phyloP scores from a whole-genome alignment of 1,284 basidiomycete species.

The Puccinia novopanici region DNA sequence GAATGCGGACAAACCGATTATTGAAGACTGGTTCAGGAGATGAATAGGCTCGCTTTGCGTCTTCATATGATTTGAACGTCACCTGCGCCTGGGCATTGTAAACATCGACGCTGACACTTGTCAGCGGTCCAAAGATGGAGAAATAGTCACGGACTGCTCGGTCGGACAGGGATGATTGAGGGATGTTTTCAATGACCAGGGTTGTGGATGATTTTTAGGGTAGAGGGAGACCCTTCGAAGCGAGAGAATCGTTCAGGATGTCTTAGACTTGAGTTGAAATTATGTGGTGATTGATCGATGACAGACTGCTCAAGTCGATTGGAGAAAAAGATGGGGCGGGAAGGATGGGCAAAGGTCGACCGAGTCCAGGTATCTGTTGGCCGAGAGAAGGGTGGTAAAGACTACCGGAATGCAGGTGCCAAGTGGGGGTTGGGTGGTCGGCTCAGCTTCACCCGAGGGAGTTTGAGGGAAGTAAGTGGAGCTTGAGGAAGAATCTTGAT shows the following conservation, averaged over 20 bases:
- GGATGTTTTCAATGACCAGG: constrained; percentile 47
- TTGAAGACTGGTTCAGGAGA: constrained; percentile 46
- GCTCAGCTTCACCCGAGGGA: neutral
- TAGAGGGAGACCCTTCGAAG: neutral
- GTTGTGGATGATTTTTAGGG: constrained; percentile 19
- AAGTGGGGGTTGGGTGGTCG: neutral
- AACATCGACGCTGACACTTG: constrained; percentile 31
- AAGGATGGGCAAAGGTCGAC: constrained; percentile 1
- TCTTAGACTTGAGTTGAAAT: constrained; percentile 10
- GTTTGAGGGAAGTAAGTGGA: constrained; percentile 11
- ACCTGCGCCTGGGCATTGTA: constrained; percentile 39
- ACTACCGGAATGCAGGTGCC: constrained; percentile 5
- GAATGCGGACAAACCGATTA: constrained; percentile 46
- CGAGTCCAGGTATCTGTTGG: constrained; percentile 32
- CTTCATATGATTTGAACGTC: constrained; percentile 33
- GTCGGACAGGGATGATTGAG: constrained; percentile 40
- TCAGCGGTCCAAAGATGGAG: constrained; percentile 22
- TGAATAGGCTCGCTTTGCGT: constrained; percentile 31
- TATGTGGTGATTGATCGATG: constrained; percentile 2
- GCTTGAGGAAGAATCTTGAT: constrained; percentile 17
- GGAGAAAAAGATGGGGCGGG: neutral
- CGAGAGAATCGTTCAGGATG: constrained; percentile 18
- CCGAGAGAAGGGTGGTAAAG: constrained; percentile 6
- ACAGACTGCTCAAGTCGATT: neutral
- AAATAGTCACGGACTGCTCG: constrained; percentile 43